Evolutionary conservation across 257 asterid species (phyloP).

Genomic region (Salvia hispanica): DNA sequence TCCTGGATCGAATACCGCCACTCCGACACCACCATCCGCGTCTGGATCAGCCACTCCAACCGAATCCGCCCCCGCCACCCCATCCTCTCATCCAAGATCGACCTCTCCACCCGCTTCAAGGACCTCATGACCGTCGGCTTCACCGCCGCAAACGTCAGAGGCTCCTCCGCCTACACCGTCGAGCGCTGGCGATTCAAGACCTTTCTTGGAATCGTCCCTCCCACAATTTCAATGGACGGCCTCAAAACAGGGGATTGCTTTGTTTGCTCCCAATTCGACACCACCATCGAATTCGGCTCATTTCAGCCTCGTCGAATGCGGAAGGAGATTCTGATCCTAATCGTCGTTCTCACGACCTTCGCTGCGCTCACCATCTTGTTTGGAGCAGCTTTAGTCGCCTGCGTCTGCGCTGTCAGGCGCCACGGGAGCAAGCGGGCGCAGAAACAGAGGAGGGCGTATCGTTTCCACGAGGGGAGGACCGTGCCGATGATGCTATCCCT

Average conservation of each 20-base stretch:
- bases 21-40: conserved; percentile 48
- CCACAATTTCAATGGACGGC: conserved; percentile 34
- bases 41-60: conserved; percentile 57
- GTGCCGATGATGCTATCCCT: conserved; percentile 61
- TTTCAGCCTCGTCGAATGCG: conserved; percentile 23
- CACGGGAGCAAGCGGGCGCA: conserved; percentile 21
- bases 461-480: conserved; percentile 46
- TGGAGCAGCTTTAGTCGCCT: conserved; percentile 24
- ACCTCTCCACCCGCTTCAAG: conserved; percentile 54
- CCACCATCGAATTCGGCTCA: conserved; percentile 14
- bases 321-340: conserved; percentile 25
- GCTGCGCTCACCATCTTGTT: conserved; percentile 32
- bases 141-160: conserved; percentile 65
- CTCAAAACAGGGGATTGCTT: conserved; percentile 51
- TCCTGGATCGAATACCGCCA: conserved; percentile 69
- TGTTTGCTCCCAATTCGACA: conserved; percentile 52
- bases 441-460: conserved; percentile 26
- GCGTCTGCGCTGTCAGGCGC: conserved; percentile 26
- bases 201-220: conserved; percentile 37
- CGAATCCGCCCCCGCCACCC: conserved; percentile 52
- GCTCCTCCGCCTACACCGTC: conserved; percentile 54
- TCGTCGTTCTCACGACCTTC: conserved; percentile 34
- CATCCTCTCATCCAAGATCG: conserved; percentile 46
- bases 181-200: conserved; percentile 63
- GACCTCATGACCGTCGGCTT: conserved; percentile 79